Evolutionary conservation across 225 moss, liverwort and hornwort genomes (phyloP), one percentile per base, ranked within the genome.

Genomic region (Sphagnum tenellum): DNA sequence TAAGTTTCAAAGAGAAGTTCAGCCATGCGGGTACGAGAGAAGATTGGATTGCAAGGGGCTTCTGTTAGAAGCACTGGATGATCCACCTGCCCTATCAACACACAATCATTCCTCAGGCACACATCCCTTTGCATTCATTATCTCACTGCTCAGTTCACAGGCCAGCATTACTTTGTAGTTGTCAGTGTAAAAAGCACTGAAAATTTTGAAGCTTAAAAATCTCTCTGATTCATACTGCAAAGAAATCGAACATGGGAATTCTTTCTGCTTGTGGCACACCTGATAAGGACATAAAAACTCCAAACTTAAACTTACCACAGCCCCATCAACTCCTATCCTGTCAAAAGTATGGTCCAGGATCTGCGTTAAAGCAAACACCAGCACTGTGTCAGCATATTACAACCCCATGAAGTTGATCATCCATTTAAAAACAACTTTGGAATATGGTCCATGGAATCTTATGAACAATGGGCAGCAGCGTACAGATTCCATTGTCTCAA

Each of bases 401-500:
- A 52, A 52, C 52, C 6, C 52, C 52, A 52, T 52, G 52, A 5
- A 5, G 52, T 52, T 6, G 52, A 6, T 52, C 9, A 5, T 52
- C 52, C n/a, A 60, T n/a, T 5, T 48, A 48, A 59, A 45, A 12
- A 46, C 8, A 12, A 6, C 49, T 7, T 5, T 48, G 62, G 29
- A 47, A 45, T 44, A 63, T 49, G 7, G 29, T 12, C 3, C 64
- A 56, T 13, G 29, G 12, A 5, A 45, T 56, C 29, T 49, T 10
- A 6, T 8, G 14, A n/a, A 7, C 45, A 66, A 29, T 12, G 56
- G 48, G 47, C 46, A 55, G 62, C 45, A 62, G 77, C 94, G 45
- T 88, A 95, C 95, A 74, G 82, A 80, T 75, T 95, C 95, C 95
- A 95, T 95, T n/a, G 89, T 95, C 79, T 95, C 95, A 64, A 89